These are phyloP conservation scores for Calocybe indica DNA, from an alignment of 768 basidiomycete genomes.

Conservation along the genomic window DNA sequence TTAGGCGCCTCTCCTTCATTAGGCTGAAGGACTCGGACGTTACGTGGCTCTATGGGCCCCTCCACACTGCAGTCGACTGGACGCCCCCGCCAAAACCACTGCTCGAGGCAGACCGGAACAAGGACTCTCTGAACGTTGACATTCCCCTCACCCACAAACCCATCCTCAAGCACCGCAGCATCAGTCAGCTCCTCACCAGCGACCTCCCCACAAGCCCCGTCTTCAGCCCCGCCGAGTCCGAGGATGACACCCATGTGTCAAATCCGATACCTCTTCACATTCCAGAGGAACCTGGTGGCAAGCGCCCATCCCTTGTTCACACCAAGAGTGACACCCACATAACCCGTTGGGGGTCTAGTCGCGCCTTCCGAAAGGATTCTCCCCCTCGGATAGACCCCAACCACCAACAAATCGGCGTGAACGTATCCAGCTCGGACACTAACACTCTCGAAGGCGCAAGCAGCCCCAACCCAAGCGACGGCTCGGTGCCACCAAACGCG, in stretches of 20 bases:
- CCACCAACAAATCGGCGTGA: background rate
- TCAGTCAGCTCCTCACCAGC: slow-evolving; percentile 81
- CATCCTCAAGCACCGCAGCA: slow-evolving; percentile 93
- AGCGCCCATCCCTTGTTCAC: background rate
- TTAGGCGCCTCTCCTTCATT: slow-evolving; percentile 10
- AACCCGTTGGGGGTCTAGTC: background rate
- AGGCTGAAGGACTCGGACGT: slow-evolving; percentile 99
- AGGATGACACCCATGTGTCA: slow-evolving; percentile 30
- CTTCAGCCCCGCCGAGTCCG: slow-evolving; percentile 54
- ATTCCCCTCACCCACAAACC: slow-evolving; percentile 33
- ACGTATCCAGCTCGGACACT: background rate
- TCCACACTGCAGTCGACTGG: slow-evolving; percentile 91
- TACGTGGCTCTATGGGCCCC: slow-evolving; percentile 96
- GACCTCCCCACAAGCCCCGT: slow-evolving; percentile 59
- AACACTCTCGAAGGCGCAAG: background rate
- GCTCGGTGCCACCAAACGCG: background rate
- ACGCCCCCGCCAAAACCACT: slow-evolving; percentile 53
- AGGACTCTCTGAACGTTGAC: background rate
- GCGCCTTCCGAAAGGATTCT: background rate
- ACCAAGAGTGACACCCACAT: background rate
- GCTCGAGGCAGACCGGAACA: background rate
- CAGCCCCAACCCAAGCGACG: slow-evolving; percentile 6
- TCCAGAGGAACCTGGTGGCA: background rate
- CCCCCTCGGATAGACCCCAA: background rate
- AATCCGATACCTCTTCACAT: slow-evolving; percentile 1